A percentile compares a stretch with the other conserved stretches of the same genome.
These are phyloP conservation scores for Fusarium begoniae DNA, from an alignment of 2,329 filamentous ascomycete species.

Conservation along the genomic window DNA sequence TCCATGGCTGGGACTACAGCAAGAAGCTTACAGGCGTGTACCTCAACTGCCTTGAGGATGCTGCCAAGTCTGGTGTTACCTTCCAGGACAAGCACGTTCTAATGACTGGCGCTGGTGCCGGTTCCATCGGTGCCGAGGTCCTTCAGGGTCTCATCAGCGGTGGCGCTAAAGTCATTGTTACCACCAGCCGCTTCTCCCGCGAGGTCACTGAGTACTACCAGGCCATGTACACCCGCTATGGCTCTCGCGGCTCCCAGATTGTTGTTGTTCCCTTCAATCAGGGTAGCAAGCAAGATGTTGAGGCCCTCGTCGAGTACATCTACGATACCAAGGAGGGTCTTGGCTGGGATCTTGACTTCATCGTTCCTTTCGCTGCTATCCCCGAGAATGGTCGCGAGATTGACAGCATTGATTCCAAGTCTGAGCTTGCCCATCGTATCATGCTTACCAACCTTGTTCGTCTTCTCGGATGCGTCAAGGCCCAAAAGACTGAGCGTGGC, in stretches of 20 bases:
- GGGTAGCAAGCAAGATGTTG: constrained; percentile 97
- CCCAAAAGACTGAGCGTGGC: constrained; percentile 85
- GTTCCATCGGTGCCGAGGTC: constrained; percentile 97
- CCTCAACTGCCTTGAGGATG: constrained; percentile 89
- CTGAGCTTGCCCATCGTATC: constrained; percentile 96
- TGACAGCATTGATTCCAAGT: constrained; percentile 95
- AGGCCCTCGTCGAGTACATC: constrained; percentile 93
- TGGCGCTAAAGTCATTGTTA: constrained; percentile 96
- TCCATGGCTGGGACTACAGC: constrained; percentile 98
- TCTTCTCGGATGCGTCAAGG: constrained; percentile 88
- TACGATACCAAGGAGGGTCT: constrained; percentile 96
- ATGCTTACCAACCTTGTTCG: constrained; percentile 98
- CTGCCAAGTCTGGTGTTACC: constrained; percentile 85
- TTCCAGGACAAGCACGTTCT: constrained; percentile 96
- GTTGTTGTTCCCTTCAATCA: constrained; percentile 99
- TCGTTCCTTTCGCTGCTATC: constrained; percentile 96
- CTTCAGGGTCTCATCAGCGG: constrained; percentile 95
- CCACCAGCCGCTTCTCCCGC: constrained; percentile 94
- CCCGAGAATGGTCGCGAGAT: constrained; percentile 98
- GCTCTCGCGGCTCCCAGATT: constrained; percentile 92
- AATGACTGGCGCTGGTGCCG: constrained; percentile 98
- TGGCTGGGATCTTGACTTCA: constrained; percentile 96
- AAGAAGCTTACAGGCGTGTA: constrained; percentile 97
- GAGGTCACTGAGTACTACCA: constrained; percentile 99
- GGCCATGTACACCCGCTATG: constrained; percentile 95